A percentile compares a stretch with the other conserved stretches of the same genome.
These are phyloP conservation scores for Linum lewisii DNA, from an alignment of 345 rosid species.

Conservation along the genomic window DNA sequence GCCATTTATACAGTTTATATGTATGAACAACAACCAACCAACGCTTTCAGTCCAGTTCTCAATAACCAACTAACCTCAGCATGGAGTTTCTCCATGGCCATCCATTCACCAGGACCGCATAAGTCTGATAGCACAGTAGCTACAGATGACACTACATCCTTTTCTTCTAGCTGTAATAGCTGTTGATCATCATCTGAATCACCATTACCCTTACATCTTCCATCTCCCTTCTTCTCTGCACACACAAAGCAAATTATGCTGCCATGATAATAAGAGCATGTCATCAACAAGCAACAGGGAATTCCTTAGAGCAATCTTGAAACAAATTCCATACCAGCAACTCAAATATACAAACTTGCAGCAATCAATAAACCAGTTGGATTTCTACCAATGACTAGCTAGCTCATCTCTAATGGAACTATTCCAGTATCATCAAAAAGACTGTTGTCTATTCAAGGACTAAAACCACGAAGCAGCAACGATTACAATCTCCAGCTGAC, in stretches of 20 bases:
- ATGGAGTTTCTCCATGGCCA: slow-evolving; percentile 96
- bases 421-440: too few relatives aligned
- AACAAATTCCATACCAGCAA: too few relatives aligned
- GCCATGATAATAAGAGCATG: slow-evolving; percentile 16
- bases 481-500: too few relatives aligned
- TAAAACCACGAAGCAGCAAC: too few relatives aligned
- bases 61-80: slow-evolving; percentile 48
- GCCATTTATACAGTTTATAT: too few relatives aligned
- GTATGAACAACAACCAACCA: too few relatives aligned
- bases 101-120: slow-evolving; percentile 99
- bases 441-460: neutral
- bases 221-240: slow-evolving; percentile 76
- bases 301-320: too few relatives aligned
- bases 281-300: too few relatives aligned
- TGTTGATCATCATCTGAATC: slow-evolving; percentile 96
- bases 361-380: too few relatives aligned
- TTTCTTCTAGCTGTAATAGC: slow-evolving; percentile 82
- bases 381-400: neutral
- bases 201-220: slow-evolving; percentile 66
- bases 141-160: slow-evolving; percentile 97
- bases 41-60: neutral
- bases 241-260: slow-evolving; percentile 23
- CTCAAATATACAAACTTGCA: too few relatives aligned
- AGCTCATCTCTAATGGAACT: neutral
- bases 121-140: slow-evolving; percentile 94